Conservation (phyloP, 345 rosid genomes). For the Sisymbrium altissimum region DNA sequence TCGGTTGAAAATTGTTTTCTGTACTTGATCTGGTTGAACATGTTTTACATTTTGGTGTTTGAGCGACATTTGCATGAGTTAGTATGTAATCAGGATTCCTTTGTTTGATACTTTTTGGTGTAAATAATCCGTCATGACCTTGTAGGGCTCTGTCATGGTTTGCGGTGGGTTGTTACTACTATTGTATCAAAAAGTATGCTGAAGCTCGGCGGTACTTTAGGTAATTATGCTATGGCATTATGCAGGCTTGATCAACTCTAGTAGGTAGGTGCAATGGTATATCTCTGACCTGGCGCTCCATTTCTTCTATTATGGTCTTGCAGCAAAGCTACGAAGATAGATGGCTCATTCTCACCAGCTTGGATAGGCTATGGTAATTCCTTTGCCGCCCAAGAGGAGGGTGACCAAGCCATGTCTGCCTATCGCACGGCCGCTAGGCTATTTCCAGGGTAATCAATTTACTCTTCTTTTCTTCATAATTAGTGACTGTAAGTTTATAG, state of each 20-base stretch:
- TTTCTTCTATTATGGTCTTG: slow-evolving; percentile 17
- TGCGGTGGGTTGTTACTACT: slow-evolving; percentile 79
- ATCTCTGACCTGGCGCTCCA: slow-evolving; percentile 9
- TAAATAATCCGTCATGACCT: slow-evolving; percentile 12
- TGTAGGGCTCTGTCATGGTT: slow-evolving; percentile 94
- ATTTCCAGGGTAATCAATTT: slow-evolving; percentile 80
- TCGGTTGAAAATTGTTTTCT: no score
- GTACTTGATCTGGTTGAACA: background rate
- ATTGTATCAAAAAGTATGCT: slow-evolving; percentile 81
- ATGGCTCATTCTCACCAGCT: slow-evolving; percentile 86
- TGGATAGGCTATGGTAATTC: slow-evolving; percentile 95
- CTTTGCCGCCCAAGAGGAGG: slow-evolving; percentile 86
- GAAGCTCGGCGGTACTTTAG: slow-evolving; percentile 87
- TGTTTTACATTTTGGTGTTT: background rate
- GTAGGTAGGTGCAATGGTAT: background rate
- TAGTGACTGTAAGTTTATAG: slow-evolving; percentile 7
- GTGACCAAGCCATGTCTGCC: slow-evolving; percentile 97
- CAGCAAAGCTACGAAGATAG: slow-evolving; percentile 87
- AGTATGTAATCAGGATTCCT: background rate
- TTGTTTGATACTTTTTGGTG: slow-evolving; percentile 15
- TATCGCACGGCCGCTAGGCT: slow-evolving; percentile 92
- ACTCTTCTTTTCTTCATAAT: background rate
- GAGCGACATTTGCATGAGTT: slow-evolving; percentile 4
- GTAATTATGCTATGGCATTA: slow-evolving; percentile 38
- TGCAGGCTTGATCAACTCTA: slow-evolving; percentile 7